Evolutionary conservation across 495 filamentous ascomycete genomes (phyloP).

Genomic region (Penicillium tannophilum): DNA sequence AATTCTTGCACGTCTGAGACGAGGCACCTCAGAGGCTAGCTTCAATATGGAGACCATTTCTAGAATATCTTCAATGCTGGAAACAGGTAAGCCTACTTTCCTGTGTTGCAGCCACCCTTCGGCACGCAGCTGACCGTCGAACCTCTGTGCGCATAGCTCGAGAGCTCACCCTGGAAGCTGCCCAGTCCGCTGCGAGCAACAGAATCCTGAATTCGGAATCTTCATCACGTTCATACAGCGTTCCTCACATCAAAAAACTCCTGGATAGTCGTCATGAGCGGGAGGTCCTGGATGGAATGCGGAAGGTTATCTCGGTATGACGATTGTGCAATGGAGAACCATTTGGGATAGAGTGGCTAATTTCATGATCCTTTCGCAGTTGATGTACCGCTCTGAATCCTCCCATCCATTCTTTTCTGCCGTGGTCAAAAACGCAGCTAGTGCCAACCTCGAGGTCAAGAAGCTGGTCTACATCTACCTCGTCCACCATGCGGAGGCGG

Average conservation of each 20-base stretch:
- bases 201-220: conserved; percentile 43
- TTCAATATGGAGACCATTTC: conserved; percentile 90
- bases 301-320: conserved; percentile 84
- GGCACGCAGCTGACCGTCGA: conserved; percentile 25
- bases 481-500: conserved; percentile 90
- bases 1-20: conserved; percentile 20
- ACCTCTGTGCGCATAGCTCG: conserved; percentile 61
- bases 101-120: conserved; percentile 1
- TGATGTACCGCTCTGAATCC: conserved; percentile 87
- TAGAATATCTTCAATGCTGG: conserved; percentile 86
- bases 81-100: conserved; percentile 66
- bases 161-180: conserved; percentile 95
- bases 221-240: conserved; percentile 48
- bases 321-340: conserved; percentile 8
- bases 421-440: conserved; percentile 95
- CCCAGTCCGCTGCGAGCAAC: conserved; percentile 68
- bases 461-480: conserved; percentile 98
- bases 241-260: conserved; percentile 83
- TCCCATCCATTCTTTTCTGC: conserved; percentile 89
- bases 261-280: conserved; percentile 92
- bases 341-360: conserved; percentile 20
- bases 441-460: conserved; percentile 87
- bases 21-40: conserved; percentile 25
- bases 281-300: conserved; percentile 88
- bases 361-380: conserved; percentile 50